These are phyloP conservation scores for Trichoderma virens DNA, from an alignment of 495 filamentous ascomycete genomes.

Conservation along the genomic window DNA sequence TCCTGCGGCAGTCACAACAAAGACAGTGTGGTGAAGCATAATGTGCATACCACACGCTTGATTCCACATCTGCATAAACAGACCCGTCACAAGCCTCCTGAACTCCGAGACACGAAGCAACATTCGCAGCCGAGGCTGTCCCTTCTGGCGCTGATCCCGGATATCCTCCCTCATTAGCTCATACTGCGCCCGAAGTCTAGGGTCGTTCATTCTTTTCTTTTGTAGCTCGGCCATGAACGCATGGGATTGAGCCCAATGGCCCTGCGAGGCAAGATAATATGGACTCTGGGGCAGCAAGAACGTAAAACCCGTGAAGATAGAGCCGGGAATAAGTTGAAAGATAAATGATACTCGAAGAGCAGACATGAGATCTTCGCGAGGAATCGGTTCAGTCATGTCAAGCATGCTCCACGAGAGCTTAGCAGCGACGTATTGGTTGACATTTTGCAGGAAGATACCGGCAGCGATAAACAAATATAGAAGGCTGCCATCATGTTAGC, in stretches of 20 bases:
- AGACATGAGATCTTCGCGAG: too few relatives aligned
- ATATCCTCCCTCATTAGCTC: background rate
- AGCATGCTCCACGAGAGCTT: too few relatives aligned
- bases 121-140: background rate
- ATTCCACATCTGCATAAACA: slow-evolving; percentile 61
- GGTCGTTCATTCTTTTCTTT: background rate
- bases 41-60: slow-evolving; percentile 65
- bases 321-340: background rate
- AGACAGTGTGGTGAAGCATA: slow-evolving; percentile 56
- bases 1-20: slow-evolving; percentile 64
- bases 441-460: background rate
- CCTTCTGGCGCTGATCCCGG: background rate
- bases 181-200: background rate
- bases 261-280: background rate
- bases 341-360: background rate
- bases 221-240: too few relatives aligned
- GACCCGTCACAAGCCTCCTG: background rate
- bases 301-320: background rate
- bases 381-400: too few relatives aligned
- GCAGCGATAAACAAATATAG: background rate
- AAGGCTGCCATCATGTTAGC: background rate
- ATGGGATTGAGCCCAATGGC: background rate
- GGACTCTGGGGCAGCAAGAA: background rate
- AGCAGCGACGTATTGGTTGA: background rate
- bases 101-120: background rate